phyloP scores from a whole-genome alignment of 2,329 filamentous ascomycete genomes.

The Neoarthrinium moseri region DNA sequence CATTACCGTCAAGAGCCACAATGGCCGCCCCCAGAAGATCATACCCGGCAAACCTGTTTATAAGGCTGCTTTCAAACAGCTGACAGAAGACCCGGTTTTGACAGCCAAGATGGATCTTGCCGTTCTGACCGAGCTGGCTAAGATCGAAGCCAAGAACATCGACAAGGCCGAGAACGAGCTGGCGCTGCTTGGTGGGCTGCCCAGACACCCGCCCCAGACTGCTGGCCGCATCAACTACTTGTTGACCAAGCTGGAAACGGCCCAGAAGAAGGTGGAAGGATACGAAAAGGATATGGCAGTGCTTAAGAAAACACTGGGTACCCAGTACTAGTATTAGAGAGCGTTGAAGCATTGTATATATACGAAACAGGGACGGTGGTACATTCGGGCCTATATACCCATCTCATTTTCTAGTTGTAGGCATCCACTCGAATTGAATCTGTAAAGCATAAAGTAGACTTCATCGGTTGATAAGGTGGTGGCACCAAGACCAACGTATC shows the following conservation, averaged over 20 bases:
- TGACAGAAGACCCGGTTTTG: conserved; percentile 72
- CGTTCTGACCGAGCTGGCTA: conserved; percentile 66
- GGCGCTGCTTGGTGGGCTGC: conserved; percentile 65
- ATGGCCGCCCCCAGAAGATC: conserved; percentile 76
- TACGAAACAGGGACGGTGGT: neutral
- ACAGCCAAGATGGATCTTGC: conserved; percentile 71
- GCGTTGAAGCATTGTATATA: neutral
- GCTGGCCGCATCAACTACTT: conserved; percentile 68
- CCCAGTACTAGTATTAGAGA: conserved; percentile 24
- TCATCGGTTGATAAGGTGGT: too few relatives aligned
- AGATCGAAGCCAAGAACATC: conserved; percentile 71
- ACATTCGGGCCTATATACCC: conserved; percentile 13
- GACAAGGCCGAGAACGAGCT: conserved; percentile 80
- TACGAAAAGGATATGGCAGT: conserved; percentile 71
- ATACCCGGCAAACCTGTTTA: conserved; percentile 84
- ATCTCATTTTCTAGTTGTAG: conserved; percentile 10
- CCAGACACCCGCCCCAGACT: conserved; percentile 68
- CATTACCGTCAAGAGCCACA: conserved; percentile 69
- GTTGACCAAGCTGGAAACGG: conserved; percentile 67
- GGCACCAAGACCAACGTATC: too few relatives aligned
- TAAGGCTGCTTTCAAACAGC: conserved; percentile 73
- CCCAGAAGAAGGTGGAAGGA: conserved; percentile 71
- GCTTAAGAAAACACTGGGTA: conserved; percentile 68
- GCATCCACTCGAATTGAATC: too few relatives aligned
- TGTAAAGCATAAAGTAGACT: neutral